A percentile compares a stretch with the other conserved stretches of the same genome.
Evolutionary conservation across 1,284 basidiomycete species (phyloP).

Genomic region (Ustilago esculenta): DNA sequence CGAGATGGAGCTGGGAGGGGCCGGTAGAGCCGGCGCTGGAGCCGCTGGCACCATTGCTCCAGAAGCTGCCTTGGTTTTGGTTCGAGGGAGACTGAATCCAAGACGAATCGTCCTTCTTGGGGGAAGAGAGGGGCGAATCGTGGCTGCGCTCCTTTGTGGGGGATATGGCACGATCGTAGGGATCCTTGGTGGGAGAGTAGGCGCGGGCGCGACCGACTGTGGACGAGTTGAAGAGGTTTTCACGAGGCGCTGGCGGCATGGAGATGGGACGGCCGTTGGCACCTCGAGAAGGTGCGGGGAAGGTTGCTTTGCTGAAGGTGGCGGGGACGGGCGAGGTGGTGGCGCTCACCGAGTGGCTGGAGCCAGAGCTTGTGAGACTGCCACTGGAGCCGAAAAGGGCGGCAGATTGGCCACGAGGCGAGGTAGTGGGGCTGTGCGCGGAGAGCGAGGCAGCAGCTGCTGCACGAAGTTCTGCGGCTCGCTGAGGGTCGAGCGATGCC

Average conservation of each 20-base stretch:
- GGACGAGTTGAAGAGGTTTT: constrained; percentile 34
- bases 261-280: constrained; percentile 48
- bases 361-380: constrained; percentile 29
- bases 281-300: constrained; percentile 29
- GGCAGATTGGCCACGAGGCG: constrained; percentile 6
- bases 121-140: constrained; percentile 43
- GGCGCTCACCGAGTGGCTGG: constrained; percentile 20
- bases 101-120: constrained; percentile 51
- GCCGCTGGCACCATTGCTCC: constrained; percentile 37
- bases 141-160: constrained; percentile 45
- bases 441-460: constrained; percentile 15
- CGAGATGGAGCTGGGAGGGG: constrained; percentile 56
- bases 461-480: constrained; percentile 43
- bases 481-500: constrained; percentile 51
- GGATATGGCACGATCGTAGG: constrained; percentile 27
- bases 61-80: constrained; percentile 52
- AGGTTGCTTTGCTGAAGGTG: constrained; percentile 42
- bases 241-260: constrained; percentile 58
- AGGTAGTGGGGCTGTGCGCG: constrained; percentile 17
- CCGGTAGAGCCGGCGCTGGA: constrained; percentile 8
- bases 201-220: constrained; percentile 35
- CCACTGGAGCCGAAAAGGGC: constrained; percentile 39
- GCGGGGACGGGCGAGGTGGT: constrained; percentile 22
- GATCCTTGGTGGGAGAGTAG: constrained; percentile 45
- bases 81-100: constrained; percentile 52